Evolutionary conservation across 306 rosid genomes (phyloP).

Genomic region (apple (Malus domestica)): ASM211411v1 NC_041803.1:13075501-13076000

Average conservation of each 20-base stretch:
- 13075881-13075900: constrained; percentile 91
- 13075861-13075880: constrained; percentile 98
- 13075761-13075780: constrained; percentile 94
- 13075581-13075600: constrained; percentile 97
- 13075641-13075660: constrained; percentile 86
- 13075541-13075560: constrained; percentile 76
- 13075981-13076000: background rate
- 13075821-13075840: constrained; percentile 94
- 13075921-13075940: constrained; percentile 63
- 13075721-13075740: background rate
- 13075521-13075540: constrained; percentile 12
- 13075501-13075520: constrained; percentile 14
- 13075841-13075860: constrained; percentile 96
- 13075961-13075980: constrained; percentile 8
- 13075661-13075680: constrained; percentile 54
- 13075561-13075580: constrained; percentile 89
- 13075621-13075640: constrained; percentile 98
- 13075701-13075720: background rate
- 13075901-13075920: constrained; percentile 90
- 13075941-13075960: background rate
- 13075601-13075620: constrained; percentile 91
- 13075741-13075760: constrained; percentile 11
- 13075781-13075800: constrained; percentile 96
- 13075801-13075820: constrained; percentile 97
- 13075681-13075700: constrained; percentile 8